Evolutionary conservation across 768 basidiomycete genomes (phyloP).

Genomic region (Russula foetens): DNA sequence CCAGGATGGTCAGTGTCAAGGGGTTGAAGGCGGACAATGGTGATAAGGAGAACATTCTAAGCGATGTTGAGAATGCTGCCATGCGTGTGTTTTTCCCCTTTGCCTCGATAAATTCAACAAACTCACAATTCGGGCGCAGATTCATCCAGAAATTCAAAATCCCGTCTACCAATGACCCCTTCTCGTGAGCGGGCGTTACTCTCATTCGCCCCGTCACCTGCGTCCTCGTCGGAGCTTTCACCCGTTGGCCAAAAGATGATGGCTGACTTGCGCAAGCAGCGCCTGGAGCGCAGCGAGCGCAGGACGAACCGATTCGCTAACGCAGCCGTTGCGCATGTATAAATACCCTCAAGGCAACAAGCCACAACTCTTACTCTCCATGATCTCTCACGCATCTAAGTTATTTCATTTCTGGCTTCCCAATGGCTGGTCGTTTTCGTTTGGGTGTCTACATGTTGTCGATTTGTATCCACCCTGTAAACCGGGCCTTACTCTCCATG

Average conservation of each 20-base stretch:
- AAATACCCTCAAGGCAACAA: neutral
- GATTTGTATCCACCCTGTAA: neutral
- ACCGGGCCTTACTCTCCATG: neutral
- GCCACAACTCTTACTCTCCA: neutral
- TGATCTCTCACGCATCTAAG: slow-evolving; percentile 10
- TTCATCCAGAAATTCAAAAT: neutral
- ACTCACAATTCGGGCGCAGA: neutral
- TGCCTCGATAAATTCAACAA: neutral
- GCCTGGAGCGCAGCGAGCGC: slow-evolving; percentile 20
- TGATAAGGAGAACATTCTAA: slow-evolving; percentile 14
- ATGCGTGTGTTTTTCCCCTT: neutral
- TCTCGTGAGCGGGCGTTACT: slow-evolving; percentile 33
- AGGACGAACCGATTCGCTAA: slow-evolving; percentile 4
- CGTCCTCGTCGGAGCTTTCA: slow-evolving; percentile 67
- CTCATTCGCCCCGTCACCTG: slow-evolving; percentile 45
- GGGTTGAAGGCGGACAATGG: neutral
- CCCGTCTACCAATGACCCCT: slow-evolving; percentile 36
- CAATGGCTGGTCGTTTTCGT: neutral
- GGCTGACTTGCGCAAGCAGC: slow-evolving; percentile 45
- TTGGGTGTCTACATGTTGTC: slow-evolving; percentile 1
- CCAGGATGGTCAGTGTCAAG: neutral
- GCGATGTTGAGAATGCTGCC: neutral
- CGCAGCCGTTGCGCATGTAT: neutral
- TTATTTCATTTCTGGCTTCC: slow-evolving; percentile 7
- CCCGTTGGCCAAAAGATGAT: slow-evolving; percentile 61